These are phyloP conservation scores for Trichoderma polysporum DNA, from an alignment of 2,329 filamentous ascomycete species.

Conservation along the genomic window DNA sequence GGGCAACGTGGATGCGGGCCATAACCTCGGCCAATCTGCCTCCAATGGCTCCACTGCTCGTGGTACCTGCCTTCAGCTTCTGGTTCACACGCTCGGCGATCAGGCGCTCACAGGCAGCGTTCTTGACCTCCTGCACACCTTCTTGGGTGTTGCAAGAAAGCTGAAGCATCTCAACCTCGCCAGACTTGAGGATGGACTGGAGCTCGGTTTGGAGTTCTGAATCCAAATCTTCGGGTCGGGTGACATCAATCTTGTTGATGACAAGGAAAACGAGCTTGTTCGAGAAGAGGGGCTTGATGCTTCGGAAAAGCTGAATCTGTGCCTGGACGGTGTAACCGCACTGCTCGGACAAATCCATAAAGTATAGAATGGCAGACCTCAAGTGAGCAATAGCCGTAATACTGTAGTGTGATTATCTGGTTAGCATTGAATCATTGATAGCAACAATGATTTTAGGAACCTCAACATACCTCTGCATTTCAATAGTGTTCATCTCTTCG, in stretches of 20 bases:
- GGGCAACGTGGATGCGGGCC: slow-evolving; percentile 93
- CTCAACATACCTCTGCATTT: slow-evolving; percentile 72
- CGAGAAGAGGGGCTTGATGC: slow-evolving; percentile 92
- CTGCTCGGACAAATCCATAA: slow-evolving; percentile 97
- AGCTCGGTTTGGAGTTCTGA: slow-evolving; percentile 74
- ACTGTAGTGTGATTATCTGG: slow-evolving; percentile 34
- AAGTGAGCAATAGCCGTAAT: slow-evolving; percentile 98
- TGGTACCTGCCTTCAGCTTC: slow-evolving; percentile 91
- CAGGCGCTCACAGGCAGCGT: slow-evolving; percentile 87
- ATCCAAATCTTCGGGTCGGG: slow-evolving; percentile 82
- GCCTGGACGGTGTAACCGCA: slow-evolving; percentile 91
- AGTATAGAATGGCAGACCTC: slow-evolving; percentile 92
- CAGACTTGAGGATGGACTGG: slow-evolving; percentile 76
- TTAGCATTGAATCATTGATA: neutral
- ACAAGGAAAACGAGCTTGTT: slow-evolving; percentile 98
- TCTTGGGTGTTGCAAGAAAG: slow-evolving; percentile 94
- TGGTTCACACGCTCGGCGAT: slow-evolving; percentile 91
- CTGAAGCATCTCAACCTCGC: slow-evolving; percentile 89
- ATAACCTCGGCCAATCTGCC: slow-evolving; percentile 87
- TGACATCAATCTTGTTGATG: slow-evolving; percentile 97
- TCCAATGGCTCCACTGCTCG: slow-evolving; percentile 70
- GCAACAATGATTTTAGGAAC: too few species aligned
- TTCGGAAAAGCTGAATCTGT: slow-evolving; percentile 93
- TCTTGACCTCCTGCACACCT: slow-evolving; percentile 92
- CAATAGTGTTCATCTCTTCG: slow-evolving; percentile 99